These are phyloP conservation scores for bread wheat (Triticum aestivum) DNA, from an alignment of 176 grass and related monocot genomes.

Conservation along the genomic window DNA sequence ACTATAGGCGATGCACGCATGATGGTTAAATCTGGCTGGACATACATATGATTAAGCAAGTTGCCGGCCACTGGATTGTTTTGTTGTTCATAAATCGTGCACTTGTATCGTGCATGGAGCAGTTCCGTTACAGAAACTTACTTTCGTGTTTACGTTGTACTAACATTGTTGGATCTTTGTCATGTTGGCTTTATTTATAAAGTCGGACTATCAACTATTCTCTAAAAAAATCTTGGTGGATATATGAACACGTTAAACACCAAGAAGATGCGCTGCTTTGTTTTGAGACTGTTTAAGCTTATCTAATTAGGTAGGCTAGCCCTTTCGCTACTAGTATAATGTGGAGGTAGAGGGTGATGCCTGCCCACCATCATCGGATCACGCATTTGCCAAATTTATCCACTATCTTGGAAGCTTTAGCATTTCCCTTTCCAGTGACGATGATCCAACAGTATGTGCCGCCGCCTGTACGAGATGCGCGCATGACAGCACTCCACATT, in stretches of 20 bases:
- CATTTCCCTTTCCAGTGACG: neutral
- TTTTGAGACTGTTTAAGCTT: neutral
- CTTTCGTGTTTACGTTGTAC: too few relatives aligned
- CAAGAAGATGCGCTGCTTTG: neutral
- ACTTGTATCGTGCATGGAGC: too few relatives aligned
- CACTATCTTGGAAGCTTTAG: neutral
- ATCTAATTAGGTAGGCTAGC: constrained; percentile 21
- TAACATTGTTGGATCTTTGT: too few relatives aligned
- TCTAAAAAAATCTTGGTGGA: neutral
- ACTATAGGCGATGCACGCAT: too few relatives aligned
- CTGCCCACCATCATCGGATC: neutral
- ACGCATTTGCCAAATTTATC: neutral
- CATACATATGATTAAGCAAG: too few relatives aligned
- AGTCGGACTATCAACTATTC: too few relatives aligned
- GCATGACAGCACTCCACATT: constrained; percentile 16
- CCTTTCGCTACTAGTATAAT: neutral
- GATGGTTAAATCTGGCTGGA: too few relatives aligned
- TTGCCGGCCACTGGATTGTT: too few relatives aligned
- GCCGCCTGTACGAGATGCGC: neutral
- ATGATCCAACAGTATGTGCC: neutral
- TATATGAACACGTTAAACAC: neutral
- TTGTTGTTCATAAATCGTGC: too few relatives aligned
- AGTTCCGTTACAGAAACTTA: too few relatives aligned
- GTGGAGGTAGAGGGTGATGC: constrained; percentile 22
- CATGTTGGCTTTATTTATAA: too few relatives aligned